phyloP scores from a whole-genome alignment of 139 green algal species.

The Zygnema circumcarinatum region DNA sequence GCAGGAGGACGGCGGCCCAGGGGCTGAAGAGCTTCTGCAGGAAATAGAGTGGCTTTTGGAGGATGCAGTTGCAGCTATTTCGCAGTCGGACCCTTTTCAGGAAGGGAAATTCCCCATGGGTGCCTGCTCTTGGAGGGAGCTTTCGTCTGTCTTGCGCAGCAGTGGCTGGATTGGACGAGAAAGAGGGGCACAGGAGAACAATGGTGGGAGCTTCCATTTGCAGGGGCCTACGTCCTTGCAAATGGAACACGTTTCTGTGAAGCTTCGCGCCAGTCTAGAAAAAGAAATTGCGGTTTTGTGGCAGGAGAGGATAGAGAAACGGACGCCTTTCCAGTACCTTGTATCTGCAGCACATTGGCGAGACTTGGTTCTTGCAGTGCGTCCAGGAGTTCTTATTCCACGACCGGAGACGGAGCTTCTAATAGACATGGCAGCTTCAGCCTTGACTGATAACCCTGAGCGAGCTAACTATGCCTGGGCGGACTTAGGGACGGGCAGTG shows the following conservation, averaged over 20 bases:
- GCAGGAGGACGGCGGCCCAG: conserved; percentile 50
- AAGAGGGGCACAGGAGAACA: conserved; percentile 10
- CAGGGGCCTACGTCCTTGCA: background rate
- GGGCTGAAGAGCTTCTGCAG: conserved; percentile 19
- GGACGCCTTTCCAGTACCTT: conserved; percentile 91
- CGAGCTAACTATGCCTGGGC: conserved; percentile 67
- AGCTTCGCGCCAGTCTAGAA: conserved; percentile 34
- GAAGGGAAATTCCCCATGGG: background rate
- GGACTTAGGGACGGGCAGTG: conserved; percentile 91
- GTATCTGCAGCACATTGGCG: conserved; percentile 82
- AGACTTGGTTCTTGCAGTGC: conserved; percentile 78
- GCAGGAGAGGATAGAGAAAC: conserved; percentile 63
- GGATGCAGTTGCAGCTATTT: conserved; percentile 56
- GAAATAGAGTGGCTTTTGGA: conserved; percentile 64
- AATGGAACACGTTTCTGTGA: background rate
- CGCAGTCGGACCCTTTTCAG: background rate
- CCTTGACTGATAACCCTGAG: background rate
- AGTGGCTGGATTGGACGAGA: background rate
- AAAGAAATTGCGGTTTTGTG: conserved; percentile 47
- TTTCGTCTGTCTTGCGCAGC: background rate
- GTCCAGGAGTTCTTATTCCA: conserved; percentile 86
- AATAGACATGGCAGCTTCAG: conserved; percentile 41
- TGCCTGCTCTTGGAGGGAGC: background rate
- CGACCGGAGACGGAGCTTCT: conserved; percentile 91
- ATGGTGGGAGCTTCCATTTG: background rate